Evolutionary conservation across 1,284 basidiomycete genomes (phyloP).

Genomic region (Coniferiporia weirii): DNA sequence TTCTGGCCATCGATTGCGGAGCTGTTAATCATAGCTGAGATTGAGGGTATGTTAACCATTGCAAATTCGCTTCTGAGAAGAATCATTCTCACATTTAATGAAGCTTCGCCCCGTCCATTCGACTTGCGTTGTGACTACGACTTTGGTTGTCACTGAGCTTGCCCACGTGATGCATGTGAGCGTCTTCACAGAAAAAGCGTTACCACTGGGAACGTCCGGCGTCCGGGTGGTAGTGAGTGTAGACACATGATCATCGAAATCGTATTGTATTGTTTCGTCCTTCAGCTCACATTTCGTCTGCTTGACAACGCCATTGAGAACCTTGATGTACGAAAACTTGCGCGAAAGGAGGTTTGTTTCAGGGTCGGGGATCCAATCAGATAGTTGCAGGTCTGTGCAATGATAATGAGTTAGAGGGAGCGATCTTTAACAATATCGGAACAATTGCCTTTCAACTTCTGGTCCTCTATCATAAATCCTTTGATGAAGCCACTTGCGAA

Average conservation of each 20-base stretch:
- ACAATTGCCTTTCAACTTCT: slow-evolving; percentile 80
- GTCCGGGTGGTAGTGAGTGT: slow-evolving; percentile 89
- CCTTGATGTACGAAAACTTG: slow-evolving; percentile 95
- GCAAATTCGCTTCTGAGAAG: neutral
- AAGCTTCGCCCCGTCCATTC: slow-evolving; percentile 97
- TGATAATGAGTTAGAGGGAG: neutral
- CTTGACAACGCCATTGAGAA: slow-evolving; percentile 80
- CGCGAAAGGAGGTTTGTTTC: slow-evolving; percentile 70
- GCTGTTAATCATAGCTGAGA: slow-evolving; percentile 84
- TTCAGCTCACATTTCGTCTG: slow-evolving; percentile 92
- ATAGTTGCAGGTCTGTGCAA: slow-evolving; percentile 78
- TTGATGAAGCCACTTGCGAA: slow-evolving; percentile 96
- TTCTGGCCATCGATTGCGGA: slow-evolving; percentile 95
- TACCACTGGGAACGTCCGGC: slow-evolving; percentile 92
- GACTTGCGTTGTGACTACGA: slow-evolving; percentile 87
- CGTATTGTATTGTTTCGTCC: slow-evolving; percentile 79
- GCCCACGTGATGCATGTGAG: slow-evolving; percentile 95
- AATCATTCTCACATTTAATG: slow-evolving; percentile 70
- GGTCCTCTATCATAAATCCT: slow-evolving; percentile 84
- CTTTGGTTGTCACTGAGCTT: slow-evolving; percentile 66
- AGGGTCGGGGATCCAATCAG: slow-evolving; percentile 77
- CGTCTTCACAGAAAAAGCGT: slow-evolving; percentile 91
- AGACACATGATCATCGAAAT: slow-evolving; percentile 81
- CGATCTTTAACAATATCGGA: neutral
- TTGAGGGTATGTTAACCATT: neutral